Base-by-base conservation (phyloP, 176 grass and related monocot genomes). In the Typha latifolia region DNA sequence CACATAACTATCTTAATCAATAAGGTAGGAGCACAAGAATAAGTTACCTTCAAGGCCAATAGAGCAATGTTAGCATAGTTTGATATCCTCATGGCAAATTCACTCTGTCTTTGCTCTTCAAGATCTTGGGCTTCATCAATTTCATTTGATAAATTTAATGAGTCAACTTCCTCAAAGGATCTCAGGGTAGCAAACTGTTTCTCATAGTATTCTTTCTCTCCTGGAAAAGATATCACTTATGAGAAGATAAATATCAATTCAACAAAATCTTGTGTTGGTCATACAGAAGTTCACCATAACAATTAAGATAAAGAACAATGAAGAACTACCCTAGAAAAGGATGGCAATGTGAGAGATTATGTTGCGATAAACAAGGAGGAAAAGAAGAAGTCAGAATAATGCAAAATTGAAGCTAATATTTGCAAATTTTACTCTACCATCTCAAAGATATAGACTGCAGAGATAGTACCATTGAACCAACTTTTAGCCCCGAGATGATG, bases 1-100 rank as follows among this genome's bases (percentile, higher is more conserved):
- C 4, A 6, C 31, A 49, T 48, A 13, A 13, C 9, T 29, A 12
- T 12, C 26, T 31, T 2, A 29, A 29, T 29, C 27, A 13, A 32
- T 14, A 6, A 31, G 23, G 15, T 12, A 3, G 22, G 37, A 9
- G 37, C 12, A 13, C 4, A 63, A 13, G 14, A 5, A 68, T 12
- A 6, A 18, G 8, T 68, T 24, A 74, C 71, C 71, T 74, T 74
- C 13, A 74, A 64, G 15, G 47, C 62, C 71, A 74, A 64, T 14
- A 74, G 71, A 49, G 34, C 21, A 74, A 74, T 64, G 51, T 74
- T 74, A 3, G 71, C 71, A 74, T 51, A 64, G 12, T 74, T 74
- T 6, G 71, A 74, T 49, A 74, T 52, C 48, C 47, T 51, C 71
- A 74, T 74, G 9, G 71, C 71, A 34, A 74, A 64, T 12, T 74